Base-by-base conservation (phyloP, 75 land plant genomes). In the Cupressus sempervirens region DNA sequence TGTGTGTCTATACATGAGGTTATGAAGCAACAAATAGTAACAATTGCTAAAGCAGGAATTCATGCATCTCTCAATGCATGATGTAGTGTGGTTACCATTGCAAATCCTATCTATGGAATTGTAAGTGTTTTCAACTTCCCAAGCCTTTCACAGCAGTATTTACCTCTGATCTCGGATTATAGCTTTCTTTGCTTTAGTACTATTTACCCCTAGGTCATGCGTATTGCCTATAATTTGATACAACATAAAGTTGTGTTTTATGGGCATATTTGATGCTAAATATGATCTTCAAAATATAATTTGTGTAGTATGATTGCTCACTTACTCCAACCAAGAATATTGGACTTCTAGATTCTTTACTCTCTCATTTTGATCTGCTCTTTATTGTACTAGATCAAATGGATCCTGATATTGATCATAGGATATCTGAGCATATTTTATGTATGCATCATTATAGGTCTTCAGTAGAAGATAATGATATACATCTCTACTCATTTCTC, bases 381-480 rank as follows among this genome's bases (percentile, higher is more conserved):
- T 98, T 98, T 86, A 98, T 98, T 83, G 99, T 98, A 35, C 91
- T 98, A 84, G 99, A 98, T 91, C 99, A 98, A 96, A 98, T 98
- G 99, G 99, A 98, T 82, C 86, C 99, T 54, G 99, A 95, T 83
- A 95, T 96, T 88, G 99, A 96, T 82, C 91, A 95, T 35, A 89
- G 87, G 36, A 94, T 95, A 53, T 90, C 97, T 26, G 96, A 95
- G 84, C 97, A 95, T 87, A 96, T 97, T 32, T 86, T 94, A 40
- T 91, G 99, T 14, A 97, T 97, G 99, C 99, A 97, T 85, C 91
- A 93, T 34, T 97, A 89, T 90, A 94, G 98, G 48, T 83, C 99
- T 82, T 82, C 90, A 18, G 84, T 80, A 72, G 99, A 94, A 77
- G 91, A 93, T 85, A 91, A 93, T 85, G 98, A 98, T 97, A 74